A percentile compares a stretch with the other conserved stretches of the same genome.
Conservation (phyloP, 768 basidiomycete species). For the Panaeolus papilionaceus region DNA sequence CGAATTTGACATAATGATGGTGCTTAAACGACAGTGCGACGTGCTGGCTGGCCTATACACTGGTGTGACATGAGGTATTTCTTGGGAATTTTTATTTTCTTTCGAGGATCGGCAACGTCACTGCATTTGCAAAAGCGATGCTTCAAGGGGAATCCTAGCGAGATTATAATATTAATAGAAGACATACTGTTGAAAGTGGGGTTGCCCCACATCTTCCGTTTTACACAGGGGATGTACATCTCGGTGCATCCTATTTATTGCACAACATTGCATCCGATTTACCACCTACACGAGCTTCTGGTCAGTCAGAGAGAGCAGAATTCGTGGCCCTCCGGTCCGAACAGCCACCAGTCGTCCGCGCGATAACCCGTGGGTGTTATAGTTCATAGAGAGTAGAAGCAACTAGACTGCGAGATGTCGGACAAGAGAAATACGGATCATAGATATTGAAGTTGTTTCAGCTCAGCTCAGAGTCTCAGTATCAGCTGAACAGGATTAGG, state of each 20-base stretch:
- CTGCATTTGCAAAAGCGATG: constrained; percentile 3
- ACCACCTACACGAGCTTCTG: neutral
- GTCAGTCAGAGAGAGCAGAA: neutral
- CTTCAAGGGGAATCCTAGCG: constrained; percentile 2
- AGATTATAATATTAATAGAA: neutral
- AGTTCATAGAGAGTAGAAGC: neutral
- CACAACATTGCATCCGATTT: neutral
- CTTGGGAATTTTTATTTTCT: constrained; percentile 4
- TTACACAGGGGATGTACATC: neutral
- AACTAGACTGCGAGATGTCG: neutral
- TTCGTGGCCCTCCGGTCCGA: neutral
- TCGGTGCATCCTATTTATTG: neutral
- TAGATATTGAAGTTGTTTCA: neutral
- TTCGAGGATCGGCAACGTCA: constrained; percentile 12
- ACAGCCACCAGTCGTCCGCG: neutral
- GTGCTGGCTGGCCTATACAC: neutral
- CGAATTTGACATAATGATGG: neutral
- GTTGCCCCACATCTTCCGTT: constrained; percentile 13
- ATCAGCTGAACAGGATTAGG: neutral
- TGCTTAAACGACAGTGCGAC: neutral
- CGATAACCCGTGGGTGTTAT: neutral
- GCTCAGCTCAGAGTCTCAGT: neutral
- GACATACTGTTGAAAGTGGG: constrained; percentile 8
- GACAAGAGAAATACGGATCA: neutral
- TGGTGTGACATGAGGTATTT: neutral